These are phyloP conservation scores for Fusarium sp. DNA, from an alignment of 2,329 filamentous ascomycete genomes.

Conservation along the genomic window DNA sequence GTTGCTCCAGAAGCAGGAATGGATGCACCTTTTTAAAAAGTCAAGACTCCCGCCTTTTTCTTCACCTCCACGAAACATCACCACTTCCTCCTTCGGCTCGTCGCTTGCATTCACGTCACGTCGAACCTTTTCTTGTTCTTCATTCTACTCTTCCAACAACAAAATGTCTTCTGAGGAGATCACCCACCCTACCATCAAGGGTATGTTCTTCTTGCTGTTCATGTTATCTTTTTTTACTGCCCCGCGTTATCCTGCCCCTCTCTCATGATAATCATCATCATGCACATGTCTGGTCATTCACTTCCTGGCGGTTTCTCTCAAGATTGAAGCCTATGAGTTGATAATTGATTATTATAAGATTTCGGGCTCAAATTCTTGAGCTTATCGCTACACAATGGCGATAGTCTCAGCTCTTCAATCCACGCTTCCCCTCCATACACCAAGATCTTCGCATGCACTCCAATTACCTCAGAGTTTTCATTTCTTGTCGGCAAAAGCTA, in stretches of 20 bases:
- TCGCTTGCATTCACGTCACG: conserved; percentile 22
- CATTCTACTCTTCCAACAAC: conserved; percentile 30
- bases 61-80: conserved; percentile 29
- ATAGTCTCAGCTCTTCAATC: neutral
- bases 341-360: neutral
- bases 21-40: conserved; percentile 32
- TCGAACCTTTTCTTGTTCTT: neutral
- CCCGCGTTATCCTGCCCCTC: conserved; percentile 42
- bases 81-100: conserved; percentile 20
- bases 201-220: conserved; percentile 53
- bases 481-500: conserved; percentile 10
- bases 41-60: conserved; percentile 35
- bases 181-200: conserved; percentile 81
- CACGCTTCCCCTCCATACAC: neutral
- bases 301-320: neutral
- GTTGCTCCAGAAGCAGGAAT: neutral
- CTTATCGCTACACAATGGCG: neutral
- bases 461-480: conserved; percentile 9
- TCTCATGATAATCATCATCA: conserved; percentile 39
- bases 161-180: conserved; percentile 72
- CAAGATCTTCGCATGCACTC: neutral
- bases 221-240: neutral
- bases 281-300: neutral
- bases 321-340: neutral
- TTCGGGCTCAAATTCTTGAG: neutral